A percentile compares a stretch with the other conserved stretches of the same genome.
Evolutionary conservation across 2,329 filamentous ascomycete species (phyloP).

Genomic region (Botrytis cinerea): DNA sequence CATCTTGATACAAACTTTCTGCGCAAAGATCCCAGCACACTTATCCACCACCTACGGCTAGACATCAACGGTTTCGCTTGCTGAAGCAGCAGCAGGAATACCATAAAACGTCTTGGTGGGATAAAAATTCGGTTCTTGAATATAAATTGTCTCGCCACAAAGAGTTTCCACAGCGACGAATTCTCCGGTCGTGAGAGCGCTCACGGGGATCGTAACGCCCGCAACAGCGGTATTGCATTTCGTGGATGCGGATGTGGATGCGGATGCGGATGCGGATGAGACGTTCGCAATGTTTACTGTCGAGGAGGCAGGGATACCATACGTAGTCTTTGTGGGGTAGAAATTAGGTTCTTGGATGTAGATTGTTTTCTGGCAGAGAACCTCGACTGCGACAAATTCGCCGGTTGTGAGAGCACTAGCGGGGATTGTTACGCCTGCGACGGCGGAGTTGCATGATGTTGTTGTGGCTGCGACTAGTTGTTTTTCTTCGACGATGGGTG

Average conservation of each 20-base stretch:
- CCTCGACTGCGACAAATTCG: not conserved
- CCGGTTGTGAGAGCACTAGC: not conserved
- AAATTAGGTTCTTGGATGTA: conserved; percentile 2
- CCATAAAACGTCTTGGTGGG: not conserved
- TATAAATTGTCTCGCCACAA: not conserved
- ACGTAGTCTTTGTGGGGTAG: not conserved
- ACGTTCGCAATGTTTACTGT: not conserved
- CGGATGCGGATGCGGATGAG: not conserved
- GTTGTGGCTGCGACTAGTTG: not conserved
- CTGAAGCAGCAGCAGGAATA: not conserved
- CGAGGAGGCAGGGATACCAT: not conserved
- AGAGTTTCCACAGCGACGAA: not conserved
- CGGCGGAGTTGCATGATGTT: not conserved
- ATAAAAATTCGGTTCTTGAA: not conserved
- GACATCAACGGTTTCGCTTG: no score
- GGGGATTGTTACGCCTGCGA: not conserved
- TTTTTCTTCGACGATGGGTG: no score
- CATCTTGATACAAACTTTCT: not conserved
- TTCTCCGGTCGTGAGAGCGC: not conserved
- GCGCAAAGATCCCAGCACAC: not conserved
- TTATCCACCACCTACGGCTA: not conserved
- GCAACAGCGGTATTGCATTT: not conserved
- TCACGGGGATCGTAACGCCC: not conserved
- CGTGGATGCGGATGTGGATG: not conserved
- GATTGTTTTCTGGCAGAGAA: not conserved